phyloP scores from a whole-genome alignment of 805 yeast genomes.

The Maudiozyma pseudohumilis region DNA sequence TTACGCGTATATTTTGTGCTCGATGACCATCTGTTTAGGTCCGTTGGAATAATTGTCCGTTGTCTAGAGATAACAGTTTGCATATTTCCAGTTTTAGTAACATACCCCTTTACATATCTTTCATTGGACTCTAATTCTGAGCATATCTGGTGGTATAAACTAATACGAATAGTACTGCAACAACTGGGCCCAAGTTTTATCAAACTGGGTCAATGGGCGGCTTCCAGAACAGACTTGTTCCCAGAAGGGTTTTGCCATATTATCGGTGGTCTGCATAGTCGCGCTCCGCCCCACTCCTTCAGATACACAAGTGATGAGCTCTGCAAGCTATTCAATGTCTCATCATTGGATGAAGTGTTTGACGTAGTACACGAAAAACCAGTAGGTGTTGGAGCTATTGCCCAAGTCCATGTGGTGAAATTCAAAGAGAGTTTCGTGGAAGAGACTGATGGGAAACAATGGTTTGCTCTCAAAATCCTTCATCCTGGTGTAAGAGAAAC shows the following conservation, averaged over 20 bases:
- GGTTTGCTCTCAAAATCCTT: slow-evolving; percentile 84
- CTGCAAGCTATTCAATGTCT: slow-evolving; percentile 45
- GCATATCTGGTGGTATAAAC: slow-evolving; percentile 54
- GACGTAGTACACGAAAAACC: slow-evolving; percentile 69
- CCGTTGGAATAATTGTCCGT: slow-evolving; percentile 55
- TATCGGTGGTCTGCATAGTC: slow-evolving; percentile 68
- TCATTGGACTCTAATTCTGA: slow-evolving; percentile 21
- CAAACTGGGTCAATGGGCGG: slow-evolving; percentile 98
- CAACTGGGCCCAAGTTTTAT: slow-evolving; percentile 87
- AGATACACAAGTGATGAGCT: slow-evolving; percentile 49
- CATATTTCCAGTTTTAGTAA: slow-evolving; percentile 50
- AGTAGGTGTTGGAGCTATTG: slow-evolving; percentile 96
- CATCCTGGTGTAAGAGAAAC: slow-evolving; percentile 76
- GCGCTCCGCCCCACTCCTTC: slow-evolving; percentile 66
- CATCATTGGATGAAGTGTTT: slow-evolving; percentile 62
- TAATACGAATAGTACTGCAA: slow-evolving; percentile 60
- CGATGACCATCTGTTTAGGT: slow-evolving; percentile 54
- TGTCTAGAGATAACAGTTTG: slow-evolving; percentile 39
- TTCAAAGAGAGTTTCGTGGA: slow-evolving; percentile 22
- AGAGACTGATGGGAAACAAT: slow-evolving; percentile 27
- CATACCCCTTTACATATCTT: slow-evolving; percentile 48
- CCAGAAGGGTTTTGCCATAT: slow-evolving; percentile 70
- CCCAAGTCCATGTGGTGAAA: slow-evolving; percentile 81
- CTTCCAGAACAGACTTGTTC: slow-evolving; percentile 89
- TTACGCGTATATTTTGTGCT: slow-evolving; percentile 32